phyloP scores from a whole-genome alignment of 129 eudicot species.

The Arctium lappa region DNA sequence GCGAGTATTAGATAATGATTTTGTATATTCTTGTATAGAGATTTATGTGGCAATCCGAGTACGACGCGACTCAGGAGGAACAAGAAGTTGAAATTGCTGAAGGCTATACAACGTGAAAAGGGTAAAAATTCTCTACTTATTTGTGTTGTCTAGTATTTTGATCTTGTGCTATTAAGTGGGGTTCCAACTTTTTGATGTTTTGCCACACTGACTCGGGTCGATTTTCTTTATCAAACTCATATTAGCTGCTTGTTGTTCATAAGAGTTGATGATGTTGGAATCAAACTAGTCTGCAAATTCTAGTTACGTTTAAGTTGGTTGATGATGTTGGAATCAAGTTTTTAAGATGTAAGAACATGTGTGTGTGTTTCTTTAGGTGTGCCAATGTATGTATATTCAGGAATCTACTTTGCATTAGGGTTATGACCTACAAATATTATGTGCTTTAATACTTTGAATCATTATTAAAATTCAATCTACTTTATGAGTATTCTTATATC shows the following conservation, averaged over 20 bases:
- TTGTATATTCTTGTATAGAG: no score
- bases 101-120: no score
- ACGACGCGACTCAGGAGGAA: no score
- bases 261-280: background rate
- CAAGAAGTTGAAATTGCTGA: no score
- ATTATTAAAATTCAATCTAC: slow-evolving; percentile 33
- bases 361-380: background rate
- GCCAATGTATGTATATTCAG: slow-evolving; percentile 29
- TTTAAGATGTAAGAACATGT: slow-evolving; percentile 20
- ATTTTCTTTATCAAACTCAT: background rate
- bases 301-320: background rate
- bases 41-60: no score
- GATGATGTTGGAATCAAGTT: background rate
- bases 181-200: slow-evolving; percentile 13
- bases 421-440: slow-evolving; percentile 25
- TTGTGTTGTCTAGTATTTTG: no score
- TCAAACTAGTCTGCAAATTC: background rate
- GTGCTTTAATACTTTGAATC: slow-evolving; percentile 26
- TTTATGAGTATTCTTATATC: slow-evolving; percentile 26
- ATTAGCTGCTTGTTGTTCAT: background rate
- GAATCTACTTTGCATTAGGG: slow-evolving; percentile 30
- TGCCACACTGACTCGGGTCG: background rate
- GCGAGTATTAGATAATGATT: no score
- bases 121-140: no score
- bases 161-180: background rate